These are phyloP conservation scores for Gryganskiella cystojenkinii DNA, from an alignment of 192 early-diverging fungal genomes.

Conservation along the genomic window DNA sequence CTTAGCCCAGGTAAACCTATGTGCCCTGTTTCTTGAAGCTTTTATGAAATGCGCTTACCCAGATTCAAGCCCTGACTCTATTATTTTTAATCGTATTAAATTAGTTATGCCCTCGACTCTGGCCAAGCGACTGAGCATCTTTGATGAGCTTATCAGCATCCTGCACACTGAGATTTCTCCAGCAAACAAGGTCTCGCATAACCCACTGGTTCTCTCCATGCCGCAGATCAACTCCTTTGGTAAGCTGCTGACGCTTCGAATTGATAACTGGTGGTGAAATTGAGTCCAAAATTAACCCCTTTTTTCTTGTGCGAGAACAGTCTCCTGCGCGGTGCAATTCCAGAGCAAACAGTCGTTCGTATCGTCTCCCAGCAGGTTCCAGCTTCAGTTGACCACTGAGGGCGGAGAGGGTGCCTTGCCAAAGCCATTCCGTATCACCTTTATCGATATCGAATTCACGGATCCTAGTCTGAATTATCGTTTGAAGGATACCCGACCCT, in stretches of 20 bases:
- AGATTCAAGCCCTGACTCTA: conserved; percentile 27
- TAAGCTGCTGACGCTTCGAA: conserved; percentile 3
- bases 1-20: conserved; percentile 57
- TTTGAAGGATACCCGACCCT: conserved; percentile 45
- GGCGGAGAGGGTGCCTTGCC: conserved; percentile 56
- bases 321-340: conserved; percentile 52
- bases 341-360: conserved; percentile 66
- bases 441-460: conserved; percentile 68
- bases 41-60: not conserved
- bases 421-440: conserved; percentile 54
- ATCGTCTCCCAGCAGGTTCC: conserved; percentile 64
- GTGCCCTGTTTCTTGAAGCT: not conserved
- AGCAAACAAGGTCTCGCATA: conserved; percentile 29
- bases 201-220: conserved; percentile 61
- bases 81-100: conserved; percentile 28
- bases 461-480: conserved; percentile 68
- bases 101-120: conserved; percentile 55
- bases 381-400: conserved; percentile 61
- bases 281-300: not conserved
- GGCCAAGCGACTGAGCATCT: conserved; percentile 27
- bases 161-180: conserved; percentile 26
- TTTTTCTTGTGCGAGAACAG: conserved; percentile 27
- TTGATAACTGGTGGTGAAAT: not conserved
- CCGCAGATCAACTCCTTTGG: conserved; percentile 73
- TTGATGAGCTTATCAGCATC: conserved; percentile 38